Base-by-base conservation (phyloP, 1,284 basidiomycete genomes). In the Austropuccinia psidii region DNA sequence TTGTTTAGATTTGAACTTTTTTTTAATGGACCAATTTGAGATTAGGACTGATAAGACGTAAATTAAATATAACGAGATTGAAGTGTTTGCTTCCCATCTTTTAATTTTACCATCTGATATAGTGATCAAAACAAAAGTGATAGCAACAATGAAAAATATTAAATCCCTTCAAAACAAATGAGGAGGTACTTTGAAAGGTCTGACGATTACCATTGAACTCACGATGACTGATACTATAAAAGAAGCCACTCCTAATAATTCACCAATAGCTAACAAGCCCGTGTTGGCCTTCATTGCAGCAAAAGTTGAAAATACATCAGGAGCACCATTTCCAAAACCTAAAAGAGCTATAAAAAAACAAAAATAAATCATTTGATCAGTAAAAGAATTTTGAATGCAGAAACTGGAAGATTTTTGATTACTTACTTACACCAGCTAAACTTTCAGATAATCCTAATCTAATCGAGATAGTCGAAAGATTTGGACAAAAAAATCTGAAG, bases 401-500 rank as follows among this genome's bases (percentile, higher is more conserved):
- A n/a, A n/a, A n/a, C n/a, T n/a, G n/a, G n/a, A n/a, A n/a, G n/a
- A n/a, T n/a, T n/a, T n/a, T n/a, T n/a, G n/a, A n/a, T n/a, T n/a
- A 72, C 69, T 72, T 49, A 72, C 69, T 72, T 19, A 72, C 69
- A 21, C 77, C 66, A 33, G 77, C 91, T 8, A 95, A 88, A 74
- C 90, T 90, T 81, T 97, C 91, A 77, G 89, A 89, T 39, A 97
- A 81, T 0, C 91, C 90, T 1, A 96, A 85, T 7, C 90, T 82
- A 58, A 88, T 85, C 0, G 93, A 87, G 43, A 95, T 88, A 0
- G 92, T 91, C 0, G 90, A 74, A 37, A 96, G 85, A 81, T 97
- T 96, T 1, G 93, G 93, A 58, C 90, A 93, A 83, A 97, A 95
- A 95, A 97, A 82, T 97, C 93, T 45, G 90, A 90, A 9, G 93